These are phyloP conservation scores for Heliamphora pulchella DNA, from an alignment of 179 eudicot species.

Conservation along the genomic window DNA sequence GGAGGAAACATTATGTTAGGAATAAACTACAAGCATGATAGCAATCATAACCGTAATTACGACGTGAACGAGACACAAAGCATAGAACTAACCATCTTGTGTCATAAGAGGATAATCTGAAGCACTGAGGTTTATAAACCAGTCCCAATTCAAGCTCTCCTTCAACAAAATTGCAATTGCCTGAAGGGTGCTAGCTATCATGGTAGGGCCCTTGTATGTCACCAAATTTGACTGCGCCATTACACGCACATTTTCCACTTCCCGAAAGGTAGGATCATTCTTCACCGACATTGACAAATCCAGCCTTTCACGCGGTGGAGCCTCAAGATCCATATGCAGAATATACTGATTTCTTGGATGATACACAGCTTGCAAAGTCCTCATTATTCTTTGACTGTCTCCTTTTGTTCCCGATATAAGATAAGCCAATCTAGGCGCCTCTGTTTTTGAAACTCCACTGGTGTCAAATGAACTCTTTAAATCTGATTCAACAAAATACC, in stretches of 20 bases:
- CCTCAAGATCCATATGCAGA: slow-evolving; percentile 69
- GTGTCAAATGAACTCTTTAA: slow-evolving; percentile 34
- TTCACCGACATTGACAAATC: slow-evolving; percentile 47
- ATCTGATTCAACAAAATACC: slow-evolving; percentile 50
- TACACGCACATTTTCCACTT: slow-evolving; percentile 64
- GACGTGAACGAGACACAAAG: background rate
- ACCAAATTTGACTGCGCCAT: slow-evolving; percentile 73
- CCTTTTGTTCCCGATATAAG: slow-evolving; percentile 72
- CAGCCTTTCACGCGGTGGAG: slow-evolving; percentile 58
- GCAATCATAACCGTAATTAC: background rate
- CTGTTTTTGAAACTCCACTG: slow-evolving; percentile 20
- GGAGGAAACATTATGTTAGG: background rate
- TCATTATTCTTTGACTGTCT: slow-evolving; percentile 56
- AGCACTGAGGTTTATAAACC: slow-evolving; percentile 81
- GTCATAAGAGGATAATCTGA: slow-evolving; percentile 83
- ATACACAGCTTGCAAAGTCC: slow-evolving; percentile 65
- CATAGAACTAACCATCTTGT: slow-evolving; percentile 61
- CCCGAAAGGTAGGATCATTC: slow-evolving; percentile 43
- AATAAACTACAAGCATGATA: background rate
- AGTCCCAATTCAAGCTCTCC: slow-evolving; percentile 59
- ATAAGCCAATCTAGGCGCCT: slow-evolving; percentile 64
- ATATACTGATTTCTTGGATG: slow-evolving; percentile 78
- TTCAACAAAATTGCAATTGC: slow-evolving; percentile 63
- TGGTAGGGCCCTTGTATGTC: slow-evolving; percentile 78
- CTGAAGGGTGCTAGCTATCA: slow-evolving; percentile 77